These are phyloP conservation scores for Mucor sp. DNA, from an alignment of 371 early-diverging fungal genomes.

Conservation along the genomic window DNA sequence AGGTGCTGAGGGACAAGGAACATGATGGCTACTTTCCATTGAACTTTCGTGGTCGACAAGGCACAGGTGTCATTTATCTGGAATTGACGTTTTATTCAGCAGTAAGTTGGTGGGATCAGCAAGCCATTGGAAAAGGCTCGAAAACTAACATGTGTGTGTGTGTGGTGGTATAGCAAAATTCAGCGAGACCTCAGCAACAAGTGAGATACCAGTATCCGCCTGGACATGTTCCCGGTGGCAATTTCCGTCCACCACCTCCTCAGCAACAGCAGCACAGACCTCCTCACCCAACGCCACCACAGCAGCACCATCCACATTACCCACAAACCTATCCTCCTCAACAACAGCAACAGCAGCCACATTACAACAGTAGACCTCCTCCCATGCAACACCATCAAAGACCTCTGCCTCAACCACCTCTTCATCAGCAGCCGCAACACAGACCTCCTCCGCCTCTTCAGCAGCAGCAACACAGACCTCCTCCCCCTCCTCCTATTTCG, in stretches of 20 bases:
- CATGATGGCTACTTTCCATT: conserved; percentile 39
- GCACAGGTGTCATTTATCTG: conserved; percentile 34
- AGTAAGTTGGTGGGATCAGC: too few relatives aligned
- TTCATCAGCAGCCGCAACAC: neutral
- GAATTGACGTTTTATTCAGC: conserved; percentile 43
- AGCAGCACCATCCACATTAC: neutral
- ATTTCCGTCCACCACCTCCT: neutral
- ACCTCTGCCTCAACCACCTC: neutral
- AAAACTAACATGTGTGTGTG: neutral
- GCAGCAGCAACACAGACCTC: neutral
- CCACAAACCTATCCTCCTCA: neutral
- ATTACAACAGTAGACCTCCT: conserved; percentile 8
- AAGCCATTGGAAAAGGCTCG: too few relatives aligned
- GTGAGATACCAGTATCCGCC: conserved; percentile 23
- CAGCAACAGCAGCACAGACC: conserved; percentile 6
- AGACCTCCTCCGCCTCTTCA: neutral
- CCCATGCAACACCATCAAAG: conserved; percentile 5
- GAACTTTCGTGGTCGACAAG: conserved; percentile 8
- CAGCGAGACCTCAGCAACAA: conserved; percentile 20
- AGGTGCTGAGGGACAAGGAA: conserved; percentile 32
- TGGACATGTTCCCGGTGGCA: conserved; percentile 7
- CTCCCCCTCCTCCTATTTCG: neutral
- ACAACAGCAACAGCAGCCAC: neutral
- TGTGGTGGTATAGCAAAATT: conserved; percentile 20
- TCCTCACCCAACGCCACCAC: neutral